These are phyloP conservation scores for Fraxinus floribunda DNA, from an alignment of 305 asterid species.

Conservation along the genomic window DNA sequence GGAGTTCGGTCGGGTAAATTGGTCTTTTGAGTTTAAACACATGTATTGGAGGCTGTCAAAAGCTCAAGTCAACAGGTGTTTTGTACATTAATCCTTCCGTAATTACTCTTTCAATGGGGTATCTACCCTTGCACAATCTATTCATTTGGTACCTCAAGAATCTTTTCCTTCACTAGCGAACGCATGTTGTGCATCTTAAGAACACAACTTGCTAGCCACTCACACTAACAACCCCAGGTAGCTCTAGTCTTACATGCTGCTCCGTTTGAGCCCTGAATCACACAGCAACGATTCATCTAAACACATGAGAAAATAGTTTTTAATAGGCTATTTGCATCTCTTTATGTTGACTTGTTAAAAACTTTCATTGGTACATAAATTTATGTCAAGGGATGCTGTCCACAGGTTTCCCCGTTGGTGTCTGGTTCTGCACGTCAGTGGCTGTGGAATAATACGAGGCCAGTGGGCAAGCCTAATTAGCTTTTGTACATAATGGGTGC, in stretches of 20 bases:
- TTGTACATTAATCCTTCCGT: background rate
- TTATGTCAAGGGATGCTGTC: slow-evolving; percentile 13
- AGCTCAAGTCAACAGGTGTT: background rate
- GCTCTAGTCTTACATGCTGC: background rate
- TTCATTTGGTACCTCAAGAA: background rate
- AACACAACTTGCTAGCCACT: background rate
- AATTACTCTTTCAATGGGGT: background rate
- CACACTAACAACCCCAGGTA: background rate
- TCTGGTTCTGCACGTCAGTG: slow-evolving; percentile 78
- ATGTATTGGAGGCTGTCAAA: background rate
- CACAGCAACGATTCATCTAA: background rate
- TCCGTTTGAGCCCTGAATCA: slow-evolving; percentile 1
- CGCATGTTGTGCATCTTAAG: background rate
- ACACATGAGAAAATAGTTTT: background rate
- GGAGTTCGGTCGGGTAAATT: background rate
- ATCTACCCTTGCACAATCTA: background rate
- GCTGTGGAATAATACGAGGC: slow-evolving; percentile 85
- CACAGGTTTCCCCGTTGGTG: slow-evolving; percentile 81
- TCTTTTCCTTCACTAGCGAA: slow-evolving; percentile 1
- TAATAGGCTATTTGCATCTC: background rate
- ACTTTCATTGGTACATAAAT: background rate
- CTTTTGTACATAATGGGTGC: background rate
- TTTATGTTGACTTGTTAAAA: background rate
- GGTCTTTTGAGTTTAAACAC: background rate
- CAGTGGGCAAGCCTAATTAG: slow-evolving; percentile 42